Conservation (phyloP, 2,329 filamentous ascomycete genomes). For the Trichoderma simmonsii region DNA sequence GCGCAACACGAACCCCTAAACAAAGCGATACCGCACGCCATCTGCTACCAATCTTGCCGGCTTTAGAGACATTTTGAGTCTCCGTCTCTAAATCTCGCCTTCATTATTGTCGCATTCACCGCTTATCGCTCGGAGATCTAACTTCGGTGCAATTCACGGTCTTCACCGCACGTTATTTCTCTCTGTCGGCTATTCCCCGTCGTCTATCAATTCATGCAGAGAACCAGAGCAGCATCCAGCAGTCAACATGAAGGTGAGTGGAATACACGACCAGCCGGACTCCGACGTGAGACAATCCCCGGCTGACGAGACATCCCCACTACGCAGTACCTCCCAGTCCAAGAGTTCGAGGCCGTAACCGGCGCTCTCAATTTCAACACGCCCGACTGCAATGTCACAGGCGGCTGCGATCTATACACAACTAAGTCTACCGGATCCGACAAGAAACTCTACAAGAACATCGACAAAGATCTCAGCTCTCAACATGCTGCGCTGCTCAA, state of each 20-base stretch:
- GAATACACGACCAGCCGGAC: neutral
- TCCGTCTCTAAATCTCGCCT: neutral
- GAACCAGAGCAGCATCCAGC: neutral
- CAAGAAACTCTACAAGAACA: slow-evolving; percentile 95
- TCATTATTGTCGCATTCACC: neutral
- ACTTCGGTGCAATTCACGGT: neutral
- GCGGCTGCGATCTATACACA: slow-evolving; percentile 94
- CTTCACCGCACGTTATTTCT: neutral
- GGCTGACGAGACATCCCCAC: slow-evolving; percentile 22
- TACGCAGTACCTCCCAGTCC: slow-evolving; percentile 79
- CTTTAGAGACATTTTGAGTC: neutral
- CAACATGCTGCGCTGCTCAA: slow-evolving; percentile 87
- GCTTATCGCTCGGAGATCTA: neutral
- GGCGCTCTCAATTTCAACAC: slow-evolving; percentile 95
- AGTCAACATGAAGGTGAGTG: slow-evolving; percentile 39
- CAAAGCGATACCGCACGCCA: neutral
- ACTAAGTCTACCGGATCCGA: slow-evolving; percentile 93
- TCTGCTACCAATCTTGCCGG: neutral
- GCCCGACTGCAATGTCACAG: slow-evolving; percentile 84
- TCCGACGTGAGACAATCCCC: neutral
- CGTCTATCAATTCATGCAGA: neutral
- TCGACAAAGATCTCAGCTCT: slow-evolving; percentile 85
- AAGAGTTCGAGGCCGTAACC: slow-evolving; percentile 87
- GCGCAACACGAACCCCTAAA: neutral
- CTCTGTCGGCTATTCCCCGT: neutral